Evolutionary conservation across 2,329 filamentous ascomycete genomes (phyloP), one percentile per base, ranked within the genome.

Genomic region (Diatrype stigma): DNA sequence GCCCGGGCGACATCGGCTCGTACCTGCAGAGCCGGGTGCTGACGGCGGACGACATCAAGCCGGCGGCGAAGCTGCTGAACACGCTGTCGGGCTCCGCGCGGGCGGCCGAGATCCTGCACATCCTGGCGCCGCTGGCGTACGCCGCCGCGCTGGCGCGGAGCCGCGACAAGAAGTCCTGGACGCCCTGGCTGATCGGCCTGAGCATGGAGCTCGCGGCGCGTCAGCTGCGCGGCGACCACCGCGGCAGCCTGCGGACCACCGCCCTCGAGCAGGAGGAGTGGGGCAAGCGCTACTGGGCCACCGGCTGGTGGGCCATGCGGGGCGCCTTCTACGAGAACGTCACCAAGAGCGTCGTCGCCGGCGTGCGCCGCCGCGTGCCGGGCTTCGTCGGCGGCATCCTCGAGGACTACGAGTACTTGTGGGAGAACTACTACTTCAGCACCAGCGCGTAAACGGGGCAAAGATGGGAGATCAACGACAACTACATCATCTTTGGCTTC

Each of bases 241-340:
- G 87, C 42, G 84, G 87, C 42, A 86, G 90, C 28, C 75, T 94
- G 54, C 81, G 89, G 46, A 91, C 94, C 30, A 96, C 93, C 22
- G 84, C 87, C 8, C 77, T 99, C 17, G 94, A 99, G 72, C 84
- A 86, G 51, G 93, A 96, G 59, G 93, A 97, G 73, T 84, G 95
- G 78, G 85, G 79, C 65, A 91, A 90, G 71, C 80, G 94, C 56
- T 91, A 89, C 37, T 96, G 91, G 90, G 85, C 84, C 2, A 86
- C 96, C 77, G 88, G 85, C 19, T 97, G 94, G 93, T 99, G 94
- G 94, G 73, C 81, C 23, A 94, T 99, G 90, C 84, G 93, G 53
- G 93, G 94, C n/a, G 91, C 92, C 2, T 96, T 96, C 62, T 99
- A 99, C 70, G 90, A 97, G 70, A 90, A 91, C 62, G 79, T 96